Conservation (phyloP, 2,329 filamentous ascomycete genomes). For the Epichloe sylvatica region DNA sequence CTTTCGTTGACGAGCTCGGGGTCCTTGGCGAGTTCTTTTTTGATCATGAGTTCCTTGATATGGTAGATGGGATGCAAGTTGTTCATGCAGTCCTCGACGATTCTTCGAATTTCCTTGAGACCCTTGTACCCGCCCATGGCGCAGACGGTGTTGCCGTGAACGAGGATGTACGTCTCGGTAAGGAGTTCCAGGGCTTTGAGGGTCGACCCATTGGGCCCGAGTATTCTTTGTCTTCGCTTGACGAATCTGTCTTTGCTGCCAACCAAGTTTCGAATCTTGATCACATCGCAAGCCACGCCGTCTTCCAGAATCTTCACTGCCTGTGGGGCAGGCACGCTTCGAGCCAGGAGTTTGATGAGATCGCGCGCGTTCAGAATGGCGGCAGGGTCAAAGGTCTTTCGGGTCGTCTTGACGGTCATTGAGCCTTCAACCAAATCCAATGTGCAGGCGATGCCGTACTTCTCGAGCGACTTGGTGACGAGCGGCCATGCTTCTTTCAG, state of each 20-base stretch:
- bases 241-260: constrained; percentile 91
- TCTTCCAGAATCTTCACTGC: constrained; percentile 92
- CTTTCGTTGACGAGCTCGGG: constrained; percentile 74
- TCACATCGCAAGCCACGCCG: constrained; percentile 80
- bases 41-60: constrained; percentile 72
- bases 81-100: constrained; percentile 91
- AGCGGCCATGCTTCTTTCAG: constrained; percentile 87
- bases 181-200: constrained; percentile 88
- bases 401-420: constrained; percentile 93
- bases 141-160: constrained; percentile 90
- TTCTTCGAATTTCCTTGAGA: constrained; percentile 76
- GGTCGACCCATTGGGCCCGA: constrained; percentile 83
- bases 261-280: constrained; percentile 86
- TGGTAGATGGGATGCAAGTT: constrained; percentile 93
- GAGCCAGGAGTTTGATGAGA: constrained; percentile 79
- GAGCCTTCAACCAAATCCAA: constrained; percentile 89
- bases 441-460: constrained; percentile 76
- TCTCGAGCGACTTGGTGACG: constrained; percentile 75
- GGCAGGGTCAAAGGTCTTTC: constrained; percentile 82
- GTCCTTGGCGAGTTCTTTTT: constrained; percentile 84
- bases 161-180: constrained; percentile 82
- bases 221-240: constrained; percentile 81
- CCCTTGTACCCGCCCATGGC: constrained; percentile 89
- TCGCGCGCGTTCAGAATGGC: constrained; percentile 89
- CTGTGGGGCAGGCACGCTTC: constrained; percentile 85